These are phyloP conservation scores for Phytophthora multivora DNA, from an alignment of 352 stramenopile species.

Conservation along the genomic window DNA sequence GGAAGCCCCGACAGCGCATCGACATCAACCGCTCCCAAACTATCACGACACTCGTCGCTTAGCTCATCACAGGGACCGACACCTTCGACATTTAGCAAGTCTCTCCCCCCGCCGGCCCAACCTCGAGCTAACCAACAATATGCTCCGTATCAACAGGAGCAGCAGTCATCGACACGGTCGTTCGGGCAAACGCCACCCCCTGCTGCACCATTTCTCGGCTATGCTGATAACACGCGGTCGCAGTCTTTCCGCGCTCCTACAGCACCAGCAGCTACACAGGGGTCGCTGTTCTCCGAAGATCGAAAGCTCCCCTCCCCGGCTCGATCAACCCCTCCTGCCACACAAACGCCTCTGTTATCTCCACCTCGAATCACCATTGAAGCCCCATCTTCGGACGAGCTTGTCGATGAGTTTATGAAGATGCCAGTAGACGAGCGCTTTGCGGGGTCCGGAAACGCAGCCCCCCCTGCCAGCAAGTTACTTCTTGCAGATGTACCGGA, in stretches of 20 bases:
- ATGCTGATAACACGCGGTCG: constrained; percentile 47
- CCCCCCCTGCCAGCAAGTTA: constrained; percentile 46
- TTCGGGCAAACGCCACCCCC: constrained; percentile 60
- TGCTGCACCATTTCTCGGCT: constrained; percentile 73
- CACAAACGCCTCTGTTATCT: constrained; percentile 15
- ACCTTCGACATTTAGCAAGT: constrained; percentile 22
- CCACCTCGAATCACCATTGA: constrained; percentile 27
- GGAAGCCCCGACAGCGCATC: constrained; percentile 31
- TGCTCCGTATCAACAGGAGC: constrained; percentile 26
- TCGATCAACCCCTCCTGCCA: constrained; percentile 19
- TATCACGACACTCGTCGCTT: constrained; percentile 45
- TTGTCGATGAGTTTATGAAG: constrained; percentile 73
- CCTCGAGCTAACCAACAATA: constrained; percentile 27
- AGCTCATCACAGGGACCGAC: constrained; percentile 54
- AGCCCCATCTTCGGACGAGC: constrained; percentile 46
- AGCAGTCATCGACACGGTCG: constrained; percentile 16
- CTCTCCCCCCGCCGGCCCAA: constrained; percentile 17
- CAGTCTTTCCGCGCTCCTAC: constrained; percentile 46
- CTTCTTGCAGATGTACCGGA: constrained; percentile 67
- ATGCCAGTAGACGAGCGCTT: constrained; percentile 51
- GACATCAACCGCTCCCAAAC: constrained; percentile 6
- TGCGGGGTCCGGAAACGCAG: constrained; percentile 13
- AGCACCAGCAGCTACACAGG: constrained; percentile 12
- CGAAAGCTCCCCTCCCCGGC: constrained; percentile 21
- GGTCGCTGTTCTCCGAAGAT: constrained; percentile 16